phyloP scores from a whole-genome alignment of 1,284 basidiomycete genomes.

The Wallemia mellicola region DNA sequence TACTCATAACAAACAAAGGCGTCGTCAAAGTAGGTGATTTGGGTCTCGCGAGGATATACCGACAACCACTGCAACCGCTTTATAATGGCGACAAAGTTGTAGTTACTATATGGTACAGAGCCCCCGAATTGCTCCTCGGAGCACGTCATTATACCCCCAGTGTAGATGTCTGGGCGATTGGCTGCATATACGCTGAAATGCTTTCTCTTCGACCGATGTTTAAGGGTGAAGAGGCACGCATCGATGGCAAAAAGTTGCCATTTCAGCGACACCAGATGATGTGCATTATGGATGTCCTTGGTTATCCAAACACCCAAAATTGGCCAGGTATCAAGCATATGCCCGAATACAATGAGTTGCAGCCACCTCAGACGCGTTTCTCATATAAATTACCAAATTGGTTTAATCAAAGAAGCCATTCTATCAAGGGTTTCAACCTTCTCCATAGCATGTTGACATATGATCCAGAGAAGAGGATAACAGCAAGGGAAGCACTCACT shows the following conservation, averaged over 20 bases:
- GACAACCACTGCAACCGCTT: conserved; percentile 55
- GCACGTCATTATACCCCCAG: conserved; percentile 62
- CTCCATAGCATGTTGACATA: neutral
- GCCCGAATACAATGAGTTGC: neutral
- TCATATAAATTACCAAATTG: neutral
- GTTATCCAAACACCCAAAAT: conserved; percentile 31
- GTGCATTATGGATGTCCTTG: conserved; percentile 82
- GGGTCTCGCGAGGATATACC: conserved; percentile 63
- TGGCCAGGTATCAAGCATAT: neutral
- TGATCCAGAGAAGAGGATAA: neutral
- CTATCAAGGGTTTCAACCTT: neutral
- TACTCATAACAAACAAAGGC: conserved; percentile 64
- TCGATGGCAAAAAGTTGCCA: conserved; percentile 77
- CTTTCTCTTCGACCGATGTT: conserved; percentile 82
- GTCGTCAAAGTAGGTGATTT: conserved; percentile 94
- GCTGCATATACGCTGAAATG: conserved; percentile 87
- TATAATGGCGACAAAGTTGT: conserved; percentile 80
- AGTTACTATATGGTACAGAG: conserved; percentile 97
- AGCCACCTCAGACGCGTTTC: neutral
- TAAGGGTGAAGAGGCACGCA: conserved; percentile 94
- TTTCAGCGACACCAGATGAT: conserved; percentile 82
- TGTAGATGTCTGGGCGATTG: conserved; percentile 70
- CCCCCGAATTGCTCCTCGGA: conserved; percentile 75
- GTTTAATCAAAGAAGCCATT: neutral
- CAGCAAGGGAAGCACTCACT: neutral